Conservation (phyloP, 2,329 filamentous ascomycete genomes). For the Pyrenophora graminea region DNA sequence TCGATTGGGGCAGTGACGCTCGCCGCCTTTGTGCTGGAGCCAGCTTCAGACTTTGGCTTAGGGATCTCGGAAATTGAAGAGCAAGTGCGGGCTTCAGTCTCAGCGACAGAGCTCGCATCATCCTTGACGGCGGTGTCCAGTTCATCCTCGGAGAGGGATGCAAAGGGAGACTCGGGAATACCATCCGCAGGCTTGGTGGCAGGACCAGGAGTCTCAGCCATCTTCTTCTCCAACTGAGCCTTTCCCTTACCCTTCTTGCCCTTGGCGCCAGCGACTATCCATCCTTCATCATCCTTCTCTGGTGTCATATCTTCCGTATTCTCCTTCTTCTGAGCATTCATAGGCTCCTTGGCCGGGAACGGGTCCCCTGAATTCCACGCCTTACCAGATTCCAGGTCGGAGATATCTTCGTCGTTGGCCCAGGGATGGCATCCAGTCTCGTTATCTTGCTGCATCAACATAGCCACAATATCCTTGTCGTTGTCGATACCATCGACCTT, state of each 20-base stretch:
- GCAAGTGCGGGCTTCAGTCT: neutral
- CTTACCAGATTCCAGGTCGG: neutral
- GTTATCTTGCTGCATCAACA: neutral
- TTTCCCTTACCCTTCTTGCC: neutral
- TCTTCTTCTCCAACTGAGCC: neutral
- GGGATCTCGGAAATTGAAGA: neutral
- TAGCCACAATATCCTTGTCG: neutral
- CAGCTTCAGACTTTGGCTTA: too few species aligned
- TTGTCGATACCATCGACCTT: neutral
- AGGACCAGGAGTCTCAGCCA: neutral
- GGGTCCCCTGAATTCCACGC: neutral
- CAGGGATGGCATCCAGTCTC: neutral
- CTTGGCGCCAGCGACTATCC: neutral
- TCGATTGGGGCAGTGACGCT: too few species aligned
- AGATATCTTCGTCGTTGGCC: too few species aligned
- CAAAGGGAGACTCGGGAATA: too few species aligned
- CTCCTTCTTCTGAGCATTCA: neutral
- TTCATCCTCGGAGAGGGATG: neutral
- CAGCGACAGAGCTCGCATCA: neutral
- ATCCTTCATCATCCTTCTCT: neutral
- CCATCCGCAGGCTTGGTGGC: neutral
- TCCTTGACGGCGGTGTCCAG: too few species aligned
- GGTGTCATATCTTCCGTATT: neutral
- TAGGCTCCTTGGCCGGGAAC: too few species aligned
- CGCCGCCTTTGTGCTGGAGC: too few species aligned